Conservation (phyloP, 2,329 filamentous ascomycete species). For the Pestalotiopsis sp. region DNA sequence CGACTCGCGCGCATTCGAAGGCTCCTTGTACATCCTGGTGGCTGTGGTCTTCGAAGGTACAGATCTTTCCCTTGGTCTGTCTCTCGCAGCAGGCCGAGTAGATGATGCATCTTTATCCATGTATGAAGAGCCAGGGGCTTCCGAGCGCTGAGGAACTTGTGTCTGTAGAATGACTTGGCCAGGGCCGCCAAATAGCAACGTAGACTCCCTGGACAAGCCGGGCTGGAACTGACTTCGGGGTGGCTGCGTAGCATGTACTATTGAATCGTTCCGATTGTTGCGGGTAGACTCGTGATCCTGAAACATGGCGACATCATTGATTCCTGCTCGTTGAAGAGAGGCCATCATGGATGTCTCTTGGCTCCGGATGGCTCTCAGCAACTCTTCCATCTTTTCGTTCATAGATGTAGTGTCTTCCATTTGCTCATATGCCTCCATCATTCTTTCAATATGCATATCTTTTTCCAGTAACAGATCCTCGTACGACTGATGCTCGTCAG, state of each 20-base stretch:
- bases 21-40: conserved; percentile 5
- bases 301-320: conserved; percentile 44
- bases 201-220: conserved; percentile 35
- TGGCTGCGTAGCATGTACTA: conserved; percentile 50
- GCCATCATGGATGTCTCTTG: conserved; percentile 45
- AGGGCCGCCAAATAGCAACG: conserved; percentile 22
- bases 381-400: conserved; percentile 50
- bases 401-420: conserved; percentile 54
- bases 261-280: conserved; percentile 28
- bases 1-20: conserved; percentile 15
- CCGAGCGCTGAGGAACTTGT: conserved; percentile 38
- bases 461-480: conserved; percentile 43
- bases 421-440: conserved; percentile 53
- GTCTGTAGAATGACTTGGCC: conserved; percentile 57
- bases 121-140: conserved; percentile 13
- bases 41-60: neutral
- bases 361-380: conserved; percentile 46
- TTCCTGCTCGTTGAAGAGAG: conserved; percentile 45
- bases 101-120: conserved; percentile 20
- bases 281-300: conserved; percentile 26
- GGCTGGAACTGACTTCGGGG: conserved; percentile 28
- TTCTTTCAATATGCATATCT: conserved; percentile 47
- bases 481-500: conserved; percentile 44
- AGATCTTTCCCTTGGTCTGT: conserved; percentile 5
- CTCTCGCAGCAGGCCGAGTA: conserved; percentile 16